Conservation (phyloP, 345 rosid genomes). For the Corymbia maculata region DNA sequence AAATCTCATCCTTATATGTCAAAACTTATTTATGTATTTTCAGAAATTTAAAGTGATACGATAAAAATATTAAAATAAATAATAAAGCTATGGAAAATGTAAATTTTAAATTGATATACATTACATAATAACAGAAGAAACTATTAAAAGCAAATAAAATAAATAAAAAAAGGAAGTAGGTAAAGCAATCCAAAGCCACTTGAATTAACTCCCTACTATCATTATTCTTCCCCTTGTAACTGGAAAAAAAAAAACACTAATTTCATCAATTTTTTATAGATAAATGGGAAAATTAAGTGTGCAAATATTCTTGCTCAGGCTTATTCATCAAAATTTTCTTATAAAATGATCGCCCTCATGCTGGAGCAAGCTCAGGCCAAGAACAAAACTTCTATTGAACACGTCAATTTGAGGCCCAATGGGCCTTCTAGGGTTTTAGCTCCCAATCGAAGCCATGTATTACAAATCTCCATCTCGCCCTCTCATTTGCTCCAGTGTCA, state of each 20-base stretch:
- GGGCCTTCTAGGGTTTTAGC: too few relatives aligned
- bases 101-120: too few relatives aligned
- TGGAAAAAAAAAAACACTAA: neutral
- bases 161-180: neutral
- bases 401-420: neutral
- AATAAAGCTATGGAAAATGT: neutral
- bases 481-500: too few relatives aligned
- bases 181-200: neutral
- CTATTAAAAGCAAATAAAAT: neutral
- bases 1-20: neutral
- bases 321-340: neutral
- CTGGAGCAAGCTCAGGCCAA: neutral
- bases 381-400: too few relatives aligned
- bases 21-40: neutral
- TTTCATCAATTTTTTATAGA: neutral
- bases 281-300: neutral
- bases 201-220: neutral
- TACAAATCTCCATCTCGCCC: too few relatives aligned
- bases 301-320: neutral
- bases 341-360: neutral
- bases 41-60: neutral
- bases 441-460: too few relatives aligned
- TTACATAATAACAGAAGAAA: too few relatives aligned
- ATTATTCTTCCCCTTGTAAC: neutral
- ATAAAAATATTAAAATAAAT: neutral